Percentiles rank a stretch among this genome's conserved stretches.
Conservation (phyloP, 257 asterid species). For the Capsicum baccatum region DNA sequence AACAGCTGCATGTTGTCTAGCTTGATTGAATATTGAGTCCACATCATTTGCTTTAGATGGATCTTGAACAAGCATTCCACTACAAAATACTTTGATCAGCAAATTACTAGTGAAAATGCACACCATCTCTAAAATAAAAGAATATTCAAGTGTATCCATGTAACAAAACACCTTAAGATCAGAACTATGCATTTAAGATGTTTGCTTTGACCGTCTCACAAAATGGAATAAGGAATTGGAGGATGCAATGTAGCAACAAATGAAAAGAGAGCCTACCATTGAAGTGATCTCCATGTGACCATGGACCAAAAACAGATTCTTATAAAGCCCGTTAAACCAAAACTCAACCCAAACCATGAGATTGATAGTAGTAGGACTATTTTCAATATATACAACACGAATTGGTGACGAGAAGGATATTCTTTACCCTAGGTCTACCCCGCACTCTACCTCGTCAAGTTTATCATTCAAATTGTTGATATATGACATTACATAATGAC, state of each 20-base stretch:
- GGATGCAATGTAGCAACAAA: background rate
- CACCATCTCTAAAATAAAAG: background rate
- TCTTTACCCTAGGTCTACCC: background rate
- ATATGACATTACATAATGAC: too few species aligned
- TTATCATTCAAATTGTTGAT: too few species aligned
- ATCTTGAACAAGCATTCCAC: conserved; percentile 90
- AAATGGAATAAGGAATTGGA: background rate
- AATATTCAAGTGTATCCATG: background rate
- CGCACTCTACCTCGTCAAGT: too few species aligned
- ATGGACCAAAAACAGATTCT: background rate
- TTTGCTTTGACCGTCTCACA: background rate
- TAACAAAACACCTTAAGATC: background rate
- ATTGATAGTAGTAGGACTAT: background rate
- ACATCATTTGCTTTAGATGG: conserved; percentile 62
- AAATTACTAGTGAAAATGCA: conserved; percentile 20
- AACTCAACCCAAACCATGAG: background rate
- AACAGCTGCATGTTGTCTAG: conserved; percentile 64
- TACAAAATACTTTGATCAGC: conserved; percentile 37
- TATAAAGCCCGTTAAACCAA: background rate
- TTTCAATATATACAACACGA: conserved; percentile 6
- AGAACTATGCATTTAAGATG: background rate
- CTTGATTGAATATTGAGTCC: conserved; percentile 72
- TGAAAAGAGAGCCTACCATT: background rate
- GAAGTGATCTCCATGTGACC: background rate
- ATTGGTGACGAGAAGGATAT: background rate